phyloP scores from a whole-genome alignment of 2,329 filamentous ascomycete species.

The Alternaria solani region DNA sequence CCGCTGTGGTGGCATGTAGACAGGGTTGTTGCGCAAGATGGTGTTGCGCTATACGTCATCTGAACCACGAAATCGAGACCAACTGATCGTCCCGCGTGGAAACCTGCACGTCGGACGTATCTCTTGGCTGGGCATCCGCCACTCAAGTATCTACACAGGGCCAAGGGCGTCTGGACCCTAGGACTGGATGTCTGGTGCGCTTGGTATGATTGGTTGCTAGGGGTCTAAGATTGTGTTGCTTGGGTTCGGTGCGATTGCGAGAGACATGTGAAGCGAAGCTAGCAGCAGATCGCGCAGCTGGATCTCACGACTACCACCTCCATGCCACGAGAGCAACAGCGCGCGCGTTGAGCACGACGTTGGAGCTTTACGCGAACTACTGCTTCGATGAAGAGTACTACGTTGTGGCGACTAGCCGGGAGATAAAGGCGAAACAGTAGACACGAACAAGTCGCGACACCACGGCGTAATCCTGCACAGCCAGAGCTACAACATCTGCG shows the following conservation, averaged over 20 bases:
- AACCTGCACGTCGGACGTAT: constrained; percentile 8
- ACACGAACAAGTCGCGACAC: neutral
- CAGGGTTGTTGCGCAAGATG: constrained; percentile 17
- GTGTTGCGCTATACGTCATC: constrained; percentile 26
- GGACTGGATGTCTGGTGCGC: neutral
- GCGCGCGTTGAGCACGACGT: neutral
- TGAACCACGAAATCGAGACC: constrained; percentile 10
- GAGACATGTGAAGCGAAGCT: neutral
- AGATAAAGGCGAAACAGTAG: neutral
- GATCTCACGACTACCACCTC: neutral
- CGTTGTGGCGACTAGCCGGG: neutral
- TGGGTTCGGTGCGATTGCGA: neutral
- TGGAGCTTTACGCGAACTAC: neutral
- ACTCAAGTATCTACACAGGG: neutral
- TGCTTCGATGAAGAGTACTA: neutral
- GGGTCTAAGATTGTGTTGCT: neutral
- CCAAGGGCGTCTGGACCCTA: neutral
- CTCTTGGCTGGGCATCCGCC: constrained; percentile 2
- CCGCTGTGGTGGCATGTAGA: constrained; percentile 13
- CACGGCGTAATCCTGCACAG: neutral
- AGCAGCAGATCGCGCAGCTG: neutral
- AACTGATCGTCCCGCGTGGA: constrained; percentile 28
- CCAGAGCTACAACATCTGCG: neutral
- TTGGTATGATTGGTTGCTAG: neutral
- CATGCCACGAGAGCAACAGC: neutral